Evolutionary conservation across 371 early-diverging fungal genomes (phyloP).

Genomic region (Circinella umbellata): DNA sequence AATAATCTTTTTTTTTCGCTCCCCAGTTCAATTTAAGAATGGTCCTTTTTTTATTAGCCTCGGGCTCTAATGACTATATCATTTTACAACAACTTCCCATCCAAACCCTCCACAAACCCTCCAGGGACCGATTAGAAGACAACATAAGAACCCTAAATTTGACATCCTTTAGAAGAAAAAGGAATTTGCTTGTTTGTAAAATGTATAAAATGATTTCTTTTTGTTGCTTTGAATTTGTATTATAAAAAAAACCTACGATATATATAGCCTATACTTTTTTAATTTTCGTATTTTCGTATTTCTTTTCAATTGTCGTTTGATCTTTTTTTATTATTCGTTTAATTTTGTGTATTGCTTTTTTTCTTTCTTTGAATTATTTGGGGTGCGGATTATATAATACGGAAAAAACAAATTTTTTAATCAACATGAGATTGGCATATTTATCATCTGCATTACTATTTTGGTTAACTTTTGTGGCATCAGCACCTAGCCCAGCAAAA

Average conservation of each 20-base stretch:
- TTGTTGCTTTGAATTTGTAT: not conserved
- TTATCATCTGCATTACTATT: not conserved
- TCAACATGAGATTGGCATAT: not conserved
- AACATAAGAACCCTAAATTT: too few species aligned
- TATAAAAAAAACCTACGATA: not conserved
- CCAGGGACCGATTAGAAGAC: not conserved
- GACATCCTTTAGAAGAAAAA: too few species aligned
- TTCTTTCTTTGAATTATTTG: not conserved
- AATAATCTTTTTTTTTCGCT: too few species aligned
- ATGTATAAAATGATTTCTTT: not conserved
- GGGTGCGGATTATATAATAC: too few species aligned
- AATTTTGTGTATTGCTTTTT: not conserved
- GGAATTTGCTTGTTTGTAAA: slow-evolving; percentile 2
- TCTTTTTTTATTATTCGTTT: not conserved
- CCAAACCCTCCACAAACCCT: too few species aligned
- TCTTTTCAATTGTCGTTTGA: too few species aligned
- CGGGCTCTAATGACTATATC: not conserved
- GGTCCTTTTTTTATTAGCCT: not conserved
- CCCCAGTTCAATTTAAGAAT: slow-evolving; percentile 7
- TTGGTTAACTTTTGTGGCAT: not conserved
- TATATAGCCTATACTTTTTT: not conserved
- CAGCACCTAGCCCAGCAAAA: slow-evolving; percentile 1
- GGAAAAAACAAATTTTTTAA: too few species aligned
- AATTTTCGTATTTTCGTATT: too few species aligned
- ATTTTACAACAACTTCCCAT: too few species aligned